Evolutionary conservation across 73 alveolate species (phyloP).

Genomic region (Tetrahymena malaccensis): DNA sequence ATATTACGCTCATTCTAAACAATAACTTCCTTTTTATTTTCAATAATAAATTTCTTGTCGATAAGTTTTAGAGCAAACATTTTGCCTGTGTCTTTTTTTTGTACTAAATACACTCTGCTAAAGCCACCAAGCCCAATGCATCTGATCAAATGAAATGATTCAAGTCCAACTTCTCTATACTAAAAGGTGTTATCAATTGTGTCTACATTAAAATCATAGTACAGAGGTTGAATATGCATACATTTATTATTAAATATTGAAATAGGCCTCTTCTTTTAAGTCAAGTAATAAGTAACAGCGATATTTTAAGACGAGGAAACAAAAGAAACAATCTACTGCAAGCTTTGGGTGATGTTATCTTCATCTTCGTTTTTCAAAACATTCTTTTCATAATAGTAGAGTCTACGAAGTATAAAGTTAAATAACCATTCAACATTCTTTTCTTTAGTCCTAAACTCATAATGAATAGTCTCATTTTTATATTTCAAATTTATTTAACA

Average conservation of each 20-base stretch:
- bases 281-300: neutral
- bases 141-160: slow-evolving; percentile 34
- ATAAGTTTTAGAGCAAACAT: slow-evolving; percentile 69
- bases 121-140: slow-evolving; percentile 86
- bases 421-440: neutral
- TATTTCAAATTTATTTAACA: neutral
- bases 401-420: neutral
- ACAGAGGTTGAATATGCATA: neutral
- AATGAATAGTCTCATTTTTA: neutral
- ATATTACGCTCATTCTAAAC: slow-evolving; percentile 51
- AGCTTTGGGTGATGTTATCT: neutral
- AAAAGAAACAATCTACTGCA: neutral
- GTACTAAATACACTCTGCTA: slow-evolving; percentile 59
- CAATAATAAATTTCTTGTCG: slow-evolving; percentile 51
- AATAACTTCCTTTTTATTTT: slow-evolving; percentile 48
- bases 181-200: neutral
- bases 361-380: neutral
- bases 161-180: neutral
- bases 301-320: neutral
- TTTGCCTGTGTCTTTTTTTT: slow-evolving; percentile 73
- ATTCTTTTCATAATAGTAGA: neutral
- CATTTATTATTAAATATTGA: neutral
- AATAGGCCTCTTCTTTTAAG: neutral
- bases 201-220: neutral
- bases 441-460: neutral